These are phyloP conservation scores for Rutstroemia sp. DNA, from an alignment of 2,329 filamentous ascomycete species.

Conservation along the genomic window DNA sequence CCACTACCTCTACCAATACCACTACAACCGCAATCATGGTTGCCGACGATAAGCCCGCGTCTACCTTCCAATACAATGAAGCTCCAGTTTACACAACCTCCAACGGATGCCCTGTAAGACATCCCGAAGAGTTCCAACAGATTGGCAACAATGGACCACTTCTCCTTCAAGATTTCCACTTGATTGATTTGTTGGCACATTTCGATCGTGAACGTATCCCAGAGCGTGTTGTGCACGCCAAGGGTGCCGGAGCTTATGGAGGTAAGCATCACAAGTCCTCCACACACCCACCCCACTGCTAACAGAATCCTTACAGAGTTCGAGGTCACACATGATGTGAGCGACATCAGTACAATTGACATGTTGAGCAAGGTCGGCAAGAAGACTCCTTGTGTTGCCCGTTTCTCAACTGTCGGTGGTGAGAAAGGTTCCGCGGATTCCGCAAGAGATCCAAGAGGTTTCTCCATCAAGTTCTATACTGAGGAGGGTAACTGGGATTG, in stretches of 20 bases:
- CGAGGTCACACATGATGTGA: slow-evolving; percentile 27
- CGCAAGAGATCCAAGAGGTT: slow-evolving; percentile 60
- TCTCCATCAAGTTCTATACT: slow-evolving; percentile 65
- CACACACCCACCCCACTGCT: slow-evolving; percentile 2
- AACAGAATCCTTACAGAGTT: slow-evolving; percentile 19
- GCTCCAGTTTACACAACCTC: slow-evolving; percentile 52
- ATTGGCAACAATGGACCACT: slow-evolving; percentile 50
- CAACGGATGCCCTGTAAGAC: slow-evolving; percentile 50
- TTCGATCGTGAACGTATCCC: slow-evolving; percentile 45
- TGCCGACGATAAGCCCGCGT: slow-evolving; percentile 36
- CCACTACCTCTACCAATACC: neutral
- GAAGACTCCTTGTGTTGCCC: slow-evolving; percentile 57
- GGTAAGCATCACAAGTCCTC: slow-evolving; percentile 10
- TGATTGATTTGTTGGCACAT: slow-evolving; percentile 53
- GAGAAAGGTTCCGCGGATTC: slow-evolving; percentile 62
- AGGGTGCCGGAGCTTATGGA: slow-evolving; percentile 38
- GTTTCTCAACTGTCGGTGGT: slow-evolving; percentile 66
- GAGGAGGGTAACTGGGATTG: slow-evolving; percentile 66
- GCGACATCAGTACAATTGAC: slow-evolving; percentile 21
- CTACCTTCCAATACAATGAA: slow-evolving; percentile 48
- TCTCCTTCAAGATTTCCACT: slow-evolving; percentile 56
- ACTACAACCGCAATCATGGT: slow-evolving; percentile 32
- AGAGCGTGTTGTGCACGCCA: slow-evolving; percentile 17
- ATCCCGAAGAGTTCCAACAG: slow-evolving; percentile 45
- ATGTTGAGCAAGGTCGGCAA: slow-evolving; percentile 53